These are phyloP conservation scores for Arthroderma sp. DNA, from an alignment of 2,329 filamentous ascomycete species.

Conservation along the genomic window DNA sequence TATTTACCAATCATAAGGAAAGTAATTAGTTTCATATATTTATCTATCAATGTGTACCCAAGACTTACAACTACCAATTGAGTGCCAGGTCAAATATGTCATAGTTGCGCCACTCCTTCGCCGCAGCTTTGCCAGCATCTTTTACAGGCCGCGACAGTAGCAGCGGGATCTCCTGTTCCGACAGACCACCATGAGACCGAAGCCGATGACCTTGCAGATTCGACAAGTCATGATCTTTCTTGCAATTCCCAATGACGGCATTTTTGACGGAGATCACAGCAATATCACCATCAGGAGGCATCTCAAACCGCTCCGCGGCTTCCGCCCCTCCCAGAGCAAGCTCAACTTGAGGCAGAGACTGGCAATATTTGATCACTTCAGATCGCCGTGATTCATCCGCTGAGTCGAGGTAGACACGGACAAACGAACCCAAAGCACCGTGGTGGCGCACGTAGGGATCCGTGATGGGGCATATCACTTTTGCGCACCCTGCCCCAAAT, in stretches of 20 bases:
- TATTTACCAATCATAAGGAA: neutral
- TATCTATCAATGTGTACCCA: no score
- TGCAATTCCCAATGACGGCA: slow-evolving; percentile 25
- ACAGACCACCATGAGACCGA: slow-evolving; percentile 30
- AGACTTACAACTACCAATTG: slow-evolving; percentile 13
- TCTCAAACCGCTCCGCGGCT: slow-evolving; percentile 23
- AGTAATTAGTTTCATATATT: no score
- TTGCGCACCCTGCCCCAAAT: slow-evolving; percentile 19
- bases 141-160: slow-evolving; percentile 19
- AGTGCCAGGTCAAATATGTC: slow-evolving; percentile 28
- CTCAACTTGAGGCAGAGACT: slow-evolving; percentile 22
- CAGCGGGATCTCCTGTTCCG: slow-evolving; percentile 27
- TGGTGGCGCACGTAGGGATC: slow-evolving; percentile 34
- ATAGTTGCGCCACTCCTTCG: slow-evolving; percentile 25
- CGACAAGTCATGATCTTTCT: slow-evolving; percentile 24
- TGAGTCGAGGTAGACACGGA: slow-evolving; percentile 26
- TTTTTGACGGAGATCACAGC: slow-evolving; percentile 26
- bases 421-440: slow-evolving; percentile 31
- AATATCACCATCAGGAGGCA: slow-evolving; percentile 30
- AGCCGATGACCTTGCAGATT: slow-evolving; percentile 22
- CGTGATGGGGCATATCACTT: slow-evolving; percentile 34
- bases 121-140: slow-evolving; percentile 1
- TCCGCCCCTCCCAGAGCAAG: slow-evolving; percentile 19
- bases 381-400: slow-evolving; percentile 10
- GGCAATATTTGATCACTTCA: slow-evolving; percentile 19